A percentile compares a stretch with the other conserved stretches of the same genome.
Conservation (phyloP, 1,284 basidiomycete species). For the Sphaerobolus stellatus region DNA sequence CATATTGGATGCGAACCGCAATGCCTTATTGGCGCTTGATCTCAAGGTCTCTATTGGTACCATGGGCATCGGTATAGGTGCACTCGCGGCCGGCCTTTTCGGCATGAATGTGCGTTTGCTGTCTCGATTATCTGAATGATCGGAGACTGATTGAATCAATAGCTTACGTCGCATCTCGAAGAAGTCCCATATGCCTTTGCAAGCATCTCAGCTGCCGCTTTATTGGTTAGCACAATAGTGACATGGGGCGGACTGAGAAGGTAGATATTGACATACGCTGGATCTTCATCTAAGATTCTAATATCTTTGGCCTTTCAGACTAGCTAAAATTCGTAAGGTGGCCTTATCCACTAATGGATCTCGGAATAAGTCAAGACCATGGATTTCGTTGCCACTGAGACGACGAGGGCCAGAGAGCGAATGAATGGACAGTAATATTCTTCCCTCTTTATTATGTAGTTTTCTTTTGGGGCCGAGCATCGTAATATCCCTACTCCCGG, state of each 20-base stretch:
- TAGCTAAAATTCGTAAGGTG: slow-evolving; percentile 44
- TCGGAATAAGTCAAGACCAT: no score
- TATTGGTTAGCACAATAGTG: slow-evolving; percentile 54
- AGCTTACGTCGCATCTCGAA: slow-evolving; percentile 49
- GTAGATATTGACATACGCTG: slow-evolving; percentile 33
- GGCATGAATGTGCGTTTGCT: slow-evolving; percentile 85
- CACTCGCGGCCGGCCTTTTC: slow-evolving; percentile 89
- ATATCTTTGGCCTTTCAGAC: slow-evolving; percentile 26
- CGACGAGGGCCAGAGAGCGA: no score
- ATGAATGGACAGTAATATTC: no score
- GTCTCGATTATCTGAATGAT: background rate
- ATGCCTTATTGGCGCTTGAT: slow-evolving; percentile 88
- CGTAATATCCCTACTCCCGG: no score
- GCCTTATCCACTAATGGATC: no score
- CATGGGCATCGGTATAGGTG: slow-evolving; percentile 89
- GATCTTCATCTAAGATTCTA: background rate
- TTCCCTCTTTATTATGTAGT: no score
- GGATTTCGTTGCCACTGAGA: no score
- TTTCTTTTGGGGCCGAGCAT: no score
- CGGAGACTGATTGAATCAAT: background rate
- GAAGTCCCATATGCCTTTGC: slow-evolving; percentile 67
- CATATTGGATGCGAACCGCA: slow-evolving; percentile 95
- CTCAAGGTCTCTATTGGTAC: slow-evolving; percentile 94
- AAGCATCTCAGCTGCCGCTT: slow-evolving; percentile 55
- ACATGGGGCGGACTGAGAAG: slow-evolving; percentile 61